Evolutionary conservation across 2,329 filamentous ascomycete species (phyloP), one percentile per base, ranked within the genome.

Genomic region (Epichloe aotearoae): DNA sequence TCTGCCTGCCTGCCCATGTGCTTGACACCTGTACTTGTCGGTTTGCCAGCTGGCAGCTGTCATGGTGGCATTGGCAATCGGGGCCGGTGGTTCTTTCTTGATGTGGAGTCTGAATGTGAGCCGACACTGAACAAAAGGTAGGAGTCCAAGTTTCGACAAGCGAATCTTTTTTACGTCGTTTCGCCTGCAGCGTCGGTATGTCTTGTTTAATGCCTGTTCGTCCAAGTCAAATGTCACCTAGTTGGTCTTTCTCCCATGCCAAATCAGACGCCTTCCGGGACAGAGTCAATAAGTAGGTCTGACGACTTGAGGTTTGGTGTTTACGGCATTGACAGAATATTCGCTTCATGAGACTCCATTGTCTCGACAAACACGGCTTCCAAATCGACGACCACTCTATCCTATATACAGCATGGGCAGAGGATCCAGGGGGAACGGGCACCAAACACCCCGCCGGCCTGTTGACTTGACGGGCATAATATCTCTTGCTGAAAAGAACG

Each of bases 391-490:
- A 49, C 43, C 43, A 17, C 41, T 36, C 17, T 51, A 19, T 19
- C 51, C 19, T 8, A 26, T 23, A 6, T 46, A 23, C 53, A 57
- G 26, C 53, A 74, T 74, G 72, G 65, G 63, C 48, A 65, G 70
- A 50, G 66, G 67, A 46, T 63, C 66, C 46, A 62, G 67, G 34
- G 62, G 61, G 56, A 62, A 58, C 50, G 57, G 57, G 46, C 63
- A 60, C 52, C 65, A 59, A 46, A 58, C 61, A 40, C 61, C 63
- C 52, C 71, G 69, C 52, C 70, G 73, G 17, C 66, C 74, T 38
- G 69, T 74, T 40, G 76, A 80, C 54, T 57, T 82, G 54, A 77
- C 72, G 49, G 67, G 68, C 26, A 60, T 76, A 48, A 61, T 81
- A 38, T 74, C 64, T 19, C 44, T 63, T 4, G 65, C 69, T 2